Evolutionary conservation across 164 flowering plant genomes (phyloP), one percentile per base, ranked within the genome.

Genomic region (Chloranthus sessilifolius): DNA sequence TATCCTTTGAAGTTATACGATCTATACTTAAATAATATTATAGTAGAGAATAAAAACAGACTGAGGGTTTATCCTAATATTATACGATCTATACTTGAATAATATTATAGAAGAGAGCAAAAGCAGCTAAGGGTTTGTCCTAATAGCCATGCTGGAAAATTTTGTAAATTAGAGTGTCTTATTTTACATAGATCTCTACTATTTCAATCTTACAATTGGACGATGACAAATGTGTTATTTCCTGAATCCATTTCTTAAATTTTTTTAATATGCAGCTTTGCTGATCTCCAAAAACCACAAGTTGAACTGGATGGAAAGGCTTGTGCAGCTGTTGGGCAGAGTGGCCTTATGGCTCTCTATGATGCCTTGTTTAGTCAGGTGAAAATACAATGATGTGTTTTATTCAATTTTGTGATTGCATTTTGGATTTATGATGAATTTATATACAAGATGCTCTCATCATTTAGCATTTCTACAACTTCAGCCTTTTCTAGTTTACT

Each of bases 321-420:
- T 11, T 94, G 97, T 70, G 99, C 99, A 4, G 88, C 96, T 70
- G 99, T 89, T 66, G 99, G 99, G 12, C 99, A 89, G 55, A 89
- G 70, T 63, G 81, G 89, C 51, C 88, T 89, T 26, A 89, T 89
- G 97, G 95, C 97, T 60, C 71, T 89, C 0, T 94, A 94, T 71
- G 99, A 94, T 65, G 62, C 83, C 29, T 53, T 94, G 65, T 89
- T 94, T 61, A 80, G 74, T 67, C 95, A 92, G 97, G 99, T 88
- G 23, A 47, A 34, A 20, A 20, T 40, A 2, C 24, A 43, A 15
- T 4, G 17, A 0, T 11, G 11, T 7, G 5, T 10, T 4, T 11
- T 29, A 16, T 22, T n/a, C n/a, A n/a, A n/a, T n/a, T n/a, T n/a
- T 47, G 15, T 21, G 28, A 56, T 28, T 56, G 10, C 29, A 47